Conservation (phyloP, 176 grass and related monocot species). For the Phragmites australis region DNA sequence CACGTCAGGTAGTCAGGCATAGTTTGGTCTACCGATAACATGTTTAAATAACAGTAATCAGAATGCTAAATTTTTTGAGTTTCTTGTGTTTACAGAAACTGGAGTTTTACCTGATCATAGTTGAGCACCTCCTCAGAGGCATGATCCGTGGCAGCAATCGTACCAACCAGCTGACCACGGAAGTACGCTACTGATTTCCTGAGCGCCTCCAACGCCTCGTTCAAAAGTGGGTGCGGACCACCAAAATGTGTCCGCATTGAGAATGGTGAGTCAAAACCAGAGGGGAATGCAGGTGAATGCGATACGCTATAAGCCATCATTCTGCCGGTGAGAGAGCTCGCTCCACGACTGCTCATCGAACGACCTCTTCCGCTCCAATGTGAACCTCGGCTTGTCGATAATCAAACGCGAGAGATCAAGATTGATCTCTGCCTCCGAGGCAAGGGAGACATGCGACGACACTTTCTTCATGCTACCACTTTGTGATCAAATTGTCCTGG, state of each 20-base stretch:
- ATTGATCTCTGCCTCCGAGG: slow-evolving; percentile 71
- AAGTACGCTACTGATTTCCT: slow-evolving; percentile 74
- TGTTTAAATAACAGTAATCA: neutral
- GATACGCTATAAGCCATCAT: slow-evolving; percentile 63
- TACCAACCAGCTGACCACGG: slow-evolving; percentile 71
- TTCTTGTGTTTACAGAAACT: neutral
- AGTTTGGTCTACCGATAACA: neutral
- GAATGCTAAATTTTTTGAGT: neutral
- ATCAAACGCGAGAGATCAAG: slow-evolving; percentile 58
- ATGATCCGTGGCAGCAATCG: slow-evolving; percentile 62
- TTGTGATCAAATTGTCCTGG: neutral
- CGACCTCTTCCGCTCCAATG: slow-evolving; percentile 74
- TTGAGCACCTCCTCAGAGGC: slow-evolving; percentile 88
- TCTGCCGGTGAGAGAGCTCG: slow-evolving; percentile 51
- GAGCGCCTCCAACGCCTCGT: slow-evolving; percentile 80
- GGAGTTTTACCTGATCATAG: slow-evolving; percentile 78
- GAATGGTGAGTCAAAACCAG: slow-evolving; percentile 59
- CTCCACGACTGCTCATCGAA: slow-evolving; percentile 83
- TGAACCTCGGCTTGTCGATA: slow-evolving; percentile 54
- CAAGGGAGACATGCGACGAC: slow-evolving; percentile 59
- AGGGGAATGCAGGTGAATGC: slow-evolving; percentile 50
- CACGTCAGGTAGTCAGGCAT: neutral
- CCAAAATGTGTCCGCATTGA: slow-evolving; percentile 40
- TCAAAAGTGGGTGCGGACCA: slow-evolving; percentile 64
- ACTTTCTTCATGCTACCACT: slow-evolving; percentile 47